phyloP scores from a whole-genome alignment of 169 alveolate genomes.

The Plasmodium reichenowi region DNA sequence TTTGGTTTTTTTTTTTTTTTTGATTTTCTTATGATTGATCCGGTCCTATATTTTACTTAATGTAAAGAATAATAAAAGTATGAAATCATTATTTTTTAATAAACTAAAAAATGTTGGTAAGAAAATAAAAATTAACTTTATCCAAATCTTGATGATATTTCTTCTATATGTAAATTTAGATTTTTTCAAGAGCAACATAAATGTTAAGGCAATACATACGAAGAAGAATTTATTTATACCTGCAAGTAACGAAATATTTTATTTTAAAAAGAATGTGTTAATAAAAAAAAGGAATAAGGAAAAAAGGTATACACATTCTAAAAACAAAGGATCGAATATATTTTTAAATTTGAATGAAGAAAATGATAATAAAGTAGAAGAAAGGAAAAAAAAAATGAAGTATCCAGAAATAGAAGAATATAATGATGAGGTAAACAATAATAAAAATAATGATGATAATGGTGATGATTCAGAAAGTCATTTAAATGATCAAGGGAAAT shows the following conservation, averaged over 20 bases:
- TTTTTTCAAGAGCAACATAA: constrained; percentile 6
- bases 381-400: not conserved
- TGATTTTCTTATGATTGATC: not conserved
- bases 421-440: not conserved
- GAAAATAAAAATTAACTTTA: constrained; percentile 47
- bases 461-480: not conserved
- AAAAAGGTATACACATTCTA: not conserved
- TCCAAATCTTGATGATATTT: constrained; percentile 19
- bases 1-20: not conserved
- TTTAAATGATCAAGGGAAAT: not conserved
- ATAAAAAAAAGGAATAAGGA: constrained; percentile 6
- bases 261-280: constrained; percentile 14
- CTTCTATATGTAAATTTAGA: constrained; percentile 7
- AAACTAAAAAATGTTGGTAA: constrained; percentile 48
- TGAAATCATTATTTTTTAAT: constrained; percentile 38
- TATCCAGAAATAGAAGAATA: not conserved
- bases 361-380: too few relatives aligned
- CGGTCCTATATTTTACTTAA: not conserved
- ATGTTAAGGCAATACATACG: not conserved
- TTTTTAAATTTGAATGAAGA: not conserved
- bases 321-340: not conserved
- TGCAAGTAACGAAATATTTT: constrained; percentile 24
- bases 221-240: constrained; percentile 25
- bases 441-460: not conserved
- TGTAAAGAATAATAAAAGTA: constrained; percentile 7